phyloP scores from a whole-genome alignment of 139 green algal genomes.

The Asterochloris erici region DNA sequence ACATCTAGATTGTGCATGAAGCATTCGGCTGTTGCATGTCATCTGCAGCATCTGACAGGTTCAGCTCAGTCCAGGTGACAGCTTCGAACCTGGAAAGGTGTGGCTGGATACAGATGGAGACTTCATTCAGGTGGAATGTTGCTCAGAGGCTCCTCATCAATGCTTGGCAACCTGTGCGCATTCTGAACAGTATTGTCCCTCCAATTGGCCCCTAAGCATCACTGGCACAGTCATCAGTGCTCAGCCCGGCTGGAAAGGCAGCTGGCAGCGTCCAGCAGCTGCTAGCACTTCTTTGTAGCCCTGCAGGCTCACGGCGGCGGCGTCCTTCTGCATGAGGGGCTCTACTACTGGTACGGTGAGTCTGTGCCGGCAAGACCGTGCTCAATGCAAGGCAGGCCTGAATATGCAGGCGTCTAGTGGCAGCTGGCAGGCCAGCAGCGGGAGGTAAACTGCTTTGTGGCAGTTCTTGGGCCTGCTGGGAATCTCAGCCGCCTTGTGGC shows the following conservation, averaged over 20 bases:
- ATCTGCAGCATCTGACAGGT: too few relatives aligned
- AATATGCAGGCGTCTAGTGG: too few relatives aligned
- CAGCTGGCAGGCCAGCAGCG: too few relatives aligned
- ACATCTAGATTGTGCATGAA: too few relatives aligned
- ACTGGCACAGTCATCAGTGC: not conserved
- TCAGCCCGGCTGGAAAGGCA: not conserved
- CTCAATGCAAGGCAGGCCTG: too few relatives aligned
- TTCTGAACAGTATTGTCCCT: not conserved
- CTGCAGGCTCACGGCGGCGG: conserved; percentile 36
- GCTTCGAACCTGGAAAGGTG: conserved; percentile 6
- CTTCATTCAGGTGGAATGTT: not conserved
- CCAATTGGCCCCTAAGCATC: not conserved
- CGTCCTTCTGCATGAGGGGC: conserved; percentile 26
- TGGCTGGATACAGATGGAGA: conserved; percentile 18
- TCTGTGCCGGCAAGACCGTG: not conserved
- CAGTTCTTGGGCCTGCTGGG: conserved; percentile 18
- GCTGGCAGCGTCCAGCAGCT: not conserved
- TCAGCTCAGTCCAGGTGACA: too few relatives aligned
- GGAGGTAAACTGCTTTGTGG: too few relatives aligned
- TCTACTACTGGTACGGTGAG: conserved; percentile 42
- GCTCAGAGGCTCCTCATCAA: not conserved
- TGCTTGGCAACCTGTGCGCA: not conserved
- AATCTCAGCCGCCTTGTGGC: not conserved
- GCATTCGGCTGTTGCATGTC: too few relatives aligned
- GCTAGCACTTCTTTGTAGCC: not conserved